Evolutionary conservation across 306 rosid species (phyloP), one percentile per base, ranked within the genome.

Genomic region (Delonix regia): DNA sequence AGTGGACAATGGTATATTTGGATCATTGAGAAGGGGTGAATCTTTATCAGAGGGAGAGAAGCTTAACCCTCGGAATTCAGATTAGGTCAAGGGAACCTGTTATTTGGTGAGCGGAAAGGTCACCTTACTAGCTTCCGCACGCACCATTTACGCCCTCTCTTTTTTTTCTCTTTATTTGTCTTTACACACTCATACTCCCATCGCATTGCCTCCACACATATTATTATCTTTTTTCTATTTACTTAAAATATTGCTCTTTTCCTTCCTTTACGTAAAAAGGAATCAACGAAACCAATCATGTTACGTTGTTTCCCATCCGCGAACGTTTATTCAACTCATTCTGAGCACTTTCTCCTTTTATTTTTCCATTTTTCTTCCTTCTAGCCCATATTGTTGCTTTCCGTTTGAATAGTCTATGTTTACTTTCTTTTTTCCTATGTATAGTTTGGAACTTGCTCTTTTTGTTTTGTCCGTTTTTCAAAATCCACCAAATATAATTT

Each of bases 61-160:
- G 52, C 53, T 66, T 60, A 77, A 73, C 83, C 44, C 59, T 77
- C 57, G 42, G 65, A 25, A 9, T 39, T 77, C 57, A 51, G 65
- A 25, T 13, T 39, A 55, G 76, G 85, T 53, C 75, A 74, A 65
- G 71, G 13, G 56, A 60, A 65, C 21, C 12, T 34, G 85, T 18
- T 78, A 74, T 55, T 85, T 85, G 78, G 83, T 22, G 52, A 19
- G 3, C 45, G 67, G 83, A 85, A 85, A 55, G 83, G 88, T 73
- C 88, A 81, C 71, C 49, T 57, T 48, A 49, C 68, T 44, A 65
- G 73, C 24, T 22, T 71, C 80, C 82, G 61, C 84, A 74, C 45
- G 22, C 81, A 19, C 51, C 9, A 21, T 27, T 27, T 39, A 38
- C 59, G 44, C 19, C 81, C 64, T 60, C 33, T 59, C 24, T 18